Evolutionary conservation across 805 yeast genomes (phyloP), one percentile per base, ranked within the genome.

Genomic region (Suhomyces sp.): DNA sequence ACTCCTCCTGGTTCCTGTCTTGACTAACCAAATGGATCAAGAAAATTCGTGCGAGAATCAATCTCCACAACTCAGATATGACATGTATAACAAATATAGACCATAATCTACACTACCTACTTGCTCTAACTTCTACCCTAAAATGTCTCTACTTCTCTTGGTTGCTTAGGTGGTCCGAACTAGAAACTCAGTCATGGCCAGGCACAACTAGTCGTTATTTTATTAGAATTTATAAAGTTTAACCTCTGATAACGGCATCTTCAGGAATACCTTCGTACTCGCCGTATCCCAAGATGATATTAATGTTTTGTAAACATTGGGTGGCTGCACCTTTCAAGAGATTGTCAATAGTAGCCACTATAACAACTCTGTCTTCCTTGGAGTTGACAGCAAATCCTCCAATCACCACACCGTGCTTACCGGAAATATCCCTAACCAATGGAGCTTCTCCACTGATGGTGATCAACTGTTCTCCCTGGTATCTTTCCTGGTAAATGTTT

Each of bases 261-360:
- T 79, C 82, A 47, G 99, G 97, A 65, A 94, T 94, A 63, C 98
- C 98, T 51, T 86, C 97, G 66, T 88, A 93, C 74, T 94, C 99
- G 47, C 88, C 93, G 71, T 90, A 94, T 23, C 92, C 92, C 76
- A 88, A 74, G 5, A 90, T 88, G 71, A 94, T 78, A 72, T 94
- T 94, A 70, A 96, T 88, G 77, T 94, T 94, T 73, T 94, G 99
- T 70, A 94, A 72, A 75, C 98, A 93, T 75, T 94, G 99, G 15
- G 99, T 94, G 46, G 97, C 96, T 44, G 99, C 99, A 60, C 99
- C 99, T 78, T 94, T 94, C 67, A 94, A 81, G 66, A 94, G 78
- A 71, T 94, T 94, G 68, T 94, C 99, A 62, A 94, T 93, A 4
- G 97, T 91, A 22, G 97, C 97, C 51, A 93, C 94, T 50, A 94